These are phyloP conservation scores for Fusarium graminum DNA, from an alignment of 2,329 filamentous ascomycete species.

Conservation along the genomic window DNA sequence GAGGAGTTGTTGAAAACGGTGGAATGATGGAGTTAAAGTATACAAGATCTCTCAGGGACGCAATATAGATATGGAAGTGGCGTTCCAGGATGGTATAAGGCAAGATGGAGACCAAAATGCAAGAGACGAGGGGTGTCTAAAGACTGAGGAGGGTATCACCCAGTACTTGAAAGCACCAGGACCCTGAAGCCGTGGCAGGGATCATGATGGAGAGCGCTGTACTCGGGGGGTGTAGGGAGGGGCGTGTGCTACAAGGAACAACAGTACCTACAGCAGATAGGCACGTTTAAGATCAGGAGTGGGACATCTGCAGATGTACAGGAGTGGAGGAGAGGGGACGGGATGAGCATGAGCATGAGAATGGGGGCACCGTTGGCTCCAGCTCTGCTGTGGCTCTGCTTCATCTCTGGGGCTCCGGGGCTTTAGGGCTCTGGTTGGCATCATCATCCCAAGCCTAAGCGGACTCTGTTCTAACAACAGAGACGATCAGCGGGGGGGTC, in stretches of 20 bases:
- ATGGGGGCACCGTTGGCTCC: conserved; percentile 42
- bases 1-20: conserved; percentile 17
- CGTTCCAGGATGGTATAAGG: conserved; percentile 35
- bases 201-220: conserved; percentile 35
- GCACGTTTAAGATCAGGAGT: conserved; percentile 39
- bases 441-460: conserved; percentile 41
- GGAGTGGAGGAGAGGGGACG: conserved; percentile 36
- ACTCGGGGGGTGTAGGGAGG: conserved; percentile 22
- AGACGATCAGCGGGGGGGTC: conserved; percentile 48
- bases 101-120: conserved; percentile 38
- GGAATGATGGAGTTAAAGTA: conserved; percentile 35
- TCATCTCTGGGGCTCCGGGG: neutral
- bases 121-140: conserved; percentile 36
- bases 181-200: conserved; percentile 45
- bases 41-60: conserved; percentile 36
- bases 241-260: conserved; percentile 10
- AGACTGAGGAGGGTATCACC: conserved; percentile 43
- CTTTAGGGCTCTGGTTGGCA: conserved; percentile 20
- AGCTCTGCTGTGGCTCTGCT: conserved; percentile 12
- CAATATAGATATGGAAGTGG: conserved; percentile 45
- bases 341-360: conserved; percentile 24
- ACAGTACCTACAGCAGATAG: conserved; percentile 35
- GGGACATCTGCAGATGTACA: conserved; percentile 34
- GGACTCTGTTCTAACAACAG: conserved; percentile 20
- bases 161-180: conserved; percentile 42